Conservation (phyloP, 202 grass and related monocot genomes). For the Schoenoplectus tabernaemontani region DNA sequence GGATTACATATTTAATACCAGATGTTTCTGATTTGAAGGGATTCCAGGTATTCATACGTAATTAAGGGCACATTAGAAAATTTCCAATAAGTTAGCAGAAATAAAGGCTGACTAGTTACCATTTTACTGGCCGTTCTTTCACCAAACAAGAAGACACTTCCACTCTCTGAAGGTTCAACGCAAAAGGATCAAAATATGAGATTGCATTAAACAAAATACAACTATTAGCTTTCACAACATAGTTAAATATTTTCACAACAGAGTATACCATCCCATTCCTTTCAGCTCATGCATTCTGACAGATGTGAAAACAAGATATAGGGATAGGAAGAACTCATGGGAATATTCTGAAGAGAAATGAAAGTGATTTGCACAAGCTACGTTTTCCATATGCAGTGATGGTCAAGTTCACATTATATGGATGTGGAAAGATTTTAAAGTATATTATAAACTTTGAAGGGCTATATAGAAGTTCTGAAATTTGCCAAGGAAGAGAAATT, state of each 20-base stretch:
- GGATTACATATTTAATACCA: background rate
- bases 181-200: slow-evolving; percentile 13
- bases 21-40: background rate
- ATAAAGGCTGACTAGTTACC: slow-evolving; percentile 37
- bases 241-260: background rate
- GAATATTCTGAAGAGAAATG: background rate
- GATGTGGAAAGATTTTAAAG: background rate
- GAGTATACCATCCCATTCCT: background rate
- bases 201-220: background rate
- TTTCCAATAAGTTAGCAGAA: slow-evolving; percentile 14
- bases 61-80: background rate
- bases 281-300: background rate
- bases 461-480: background rate
- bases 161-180: slow-evolving; percentile 57
- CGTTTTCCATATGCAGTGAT: background rate
- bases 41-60: background rate
- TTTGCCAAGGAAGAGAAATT: slow-evolving; percentile 21
- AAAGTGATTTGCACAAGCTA: background rate
- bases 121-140: slow-evolving; percentile 60
- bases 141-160: slow-evolving; percentile 78
- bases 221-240: background rate
- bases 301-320: background rate
- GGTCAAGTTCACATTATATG: background rate
- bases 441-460: background rate
- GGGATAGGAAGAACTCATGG: background rate